Evolutionary conservation across 2,329 filamentous ascomycete species (phyloP).

Genomic region (Elsinoe australis): DNA sequence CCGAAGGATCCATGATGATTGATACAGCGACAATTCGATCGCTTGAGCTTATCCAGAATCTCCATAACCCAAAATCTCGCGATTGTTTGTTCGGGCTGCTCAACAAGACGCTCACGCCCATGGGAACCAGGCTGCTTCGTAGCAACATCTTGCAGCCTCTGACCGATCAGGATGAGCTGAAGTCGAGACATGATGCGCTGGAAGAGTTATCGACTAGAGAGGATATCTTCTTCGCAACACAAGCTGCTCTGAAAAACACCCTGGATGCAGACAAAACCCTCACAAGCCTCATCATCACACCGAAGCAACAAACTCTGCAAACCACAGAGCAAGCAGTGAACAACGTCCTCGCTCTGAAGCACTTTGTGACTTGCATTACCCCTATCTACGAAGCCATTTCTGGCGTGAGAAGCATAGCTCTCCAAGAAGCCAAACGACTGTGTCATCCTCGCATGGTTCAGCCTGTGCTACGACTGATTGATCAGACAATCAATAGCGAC

Average conservation of each 20-base stretch:
- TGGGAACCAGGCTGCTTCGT: slow-evolving; percentile 76
- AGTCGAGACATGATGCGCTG: slow-evolving; percentile 69
- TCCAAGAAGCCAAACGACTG: slow-evolving; percentile 60
- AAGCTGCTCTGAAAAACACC: slow-evolving; percentile 68
- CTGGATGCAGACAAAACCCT: slow-evolving; percentile 73
- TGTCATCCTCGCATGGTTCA: slow-evolving; percentile 58
- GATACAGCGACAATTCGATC: slow-evolving; percentile 80
- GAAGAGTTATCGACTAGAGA: slow-evolving; percentile 75
- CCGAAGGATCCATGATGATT: slow-evolving; percentile 92
- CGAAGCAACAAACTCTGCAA: slow-evolving; percentile 56
- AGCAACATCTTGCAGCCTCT: slow-evolving; percentile 85
- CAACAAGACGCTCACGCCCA: slow-evolving; percentile 77
- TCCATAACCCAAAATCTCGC: slow-evolving; percentile 67
- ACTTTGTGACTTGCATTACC: slow-evolving; percentile 62
- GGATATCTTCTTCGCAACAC: slow-evolving; percentile 71
- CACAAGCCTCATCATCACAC: slow-evolving; percentile 74
- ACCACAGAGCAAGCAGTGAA: slow-evolving; percentile 76
- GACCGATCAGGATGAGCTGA: slow-evolving; percentile 61
- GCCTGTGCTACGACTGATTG: slow-evolving; percentile 57
- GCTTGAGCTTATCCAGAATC: slow-evolving; percentile 83
- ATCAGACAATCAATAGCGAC: slow-evolving; percentile 68
- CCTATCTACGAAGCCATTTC: slow-evolving; percentile 61
- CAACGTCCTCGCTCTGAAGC: slow-evolving; percentile 77
- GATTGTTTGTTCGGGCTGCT: slow-evolving; percentile 78
- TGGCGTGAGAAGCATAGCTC: slow-evolving; percentile 55